A percentile compares a stretch with the other conserved stretches of the same genome.
These are phyloP conservation scores for Mesembryanthemum crystallinum DNA, from an alignment of 148 eudicot genomes.

Conservation along the genomic window DNA sequence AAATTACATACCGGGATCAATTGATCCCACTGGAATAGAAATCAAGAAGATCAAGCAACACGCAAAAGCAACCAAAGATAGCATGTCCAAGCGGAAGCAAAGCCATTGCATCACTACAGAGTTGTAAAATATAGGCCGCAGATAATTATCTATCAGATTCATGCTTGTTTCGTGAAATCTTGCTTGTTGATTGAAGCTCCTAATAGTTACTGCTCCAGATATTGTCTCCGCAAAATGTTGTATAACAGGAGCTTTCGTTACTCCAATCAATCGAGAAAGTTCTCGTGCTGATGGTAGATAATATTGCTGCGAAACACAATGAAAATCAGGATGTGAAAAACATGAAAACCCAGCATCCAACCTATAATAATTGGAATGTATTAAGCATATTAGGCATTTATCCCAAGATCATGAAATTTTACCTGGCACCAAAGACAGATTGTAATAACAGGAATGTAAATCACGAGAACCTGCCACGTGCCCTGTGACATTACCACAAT, in stretches of 20 bases:
- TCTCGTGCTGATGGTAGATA: slow-evolving; percentile 65
- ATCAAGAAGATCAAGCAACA: slow-evolving; percentile 48
- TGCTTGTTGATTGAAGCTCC: slow-evolving; percentile 52
- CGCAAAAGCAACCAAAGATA: slow-evolving; percentile 48
- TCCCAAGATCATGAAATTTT: background rate
- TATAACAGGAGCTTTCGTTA: slow-evolving; percentile 58
- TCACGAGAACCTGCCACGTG: slow-evolving; percentile 49
- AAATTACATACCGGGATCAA: slow-evolving; percentile 42
- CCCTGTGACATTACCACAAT: slow-evolving; percentile 49
- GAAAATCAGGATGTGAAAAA: background rate
- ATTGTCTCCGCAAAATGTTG: slow-evolving; percentile 63
- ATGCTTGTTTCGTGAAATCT: slow-evolving; percentile 39
- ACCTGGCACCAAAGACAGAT: slow-evolving; percentile 49
- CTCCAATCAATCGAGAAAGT: slow-evolving; percentile 48
- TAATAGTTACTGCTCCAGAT: slow-evolving; percentile 52
- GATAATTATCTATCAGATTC: slow-evolving; percentile 35
- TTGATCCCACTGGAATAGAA: slow-evolving; percentile 42
- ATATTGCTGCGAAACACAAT: slow-evolving; percentile 39
- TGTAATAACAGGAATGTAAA: slow-evolving; percentile 47
- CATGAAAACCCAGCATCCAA: background rate
- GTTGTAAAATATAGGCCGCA: slow-evolving; percentile 42
- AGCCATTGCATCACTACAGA: slow-evolving; percentile 58
- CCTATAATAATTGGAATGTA: no score
- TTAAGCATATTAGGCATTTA: no score
- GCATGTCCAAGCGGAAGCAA: slow-evolving; percentile 47